A percentile compares a stretch with the other conserved stretches of the same genome.
These are phyloP conservation scores for Xanthoconium purpureum DNA, from an alignment of 768 basidiomycete species.

Conservation along the genomic window DNA sequence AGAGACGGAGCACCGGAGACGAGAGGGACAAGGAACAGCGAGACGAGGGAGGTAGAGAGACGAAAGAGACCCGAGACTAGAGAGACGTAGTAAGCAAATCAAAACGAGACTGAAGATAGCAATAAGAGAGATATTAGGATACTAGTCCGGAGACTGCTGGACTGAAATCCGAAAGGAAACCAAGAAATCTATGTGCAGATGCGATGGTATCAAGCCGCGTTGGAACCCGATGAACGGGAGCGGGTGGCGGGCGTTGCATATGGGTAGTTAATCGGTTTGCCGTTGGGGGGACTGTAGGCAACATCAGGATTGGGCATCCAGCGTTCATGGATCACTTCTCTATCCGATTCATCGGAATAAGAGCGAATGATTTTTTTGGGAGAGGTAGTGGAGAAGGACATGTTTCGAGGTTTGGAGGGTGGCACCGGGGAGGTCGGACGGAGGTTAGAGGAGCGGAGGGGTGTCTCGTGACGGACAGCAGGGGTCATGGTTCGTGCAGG, in stretches of 20 bases:
- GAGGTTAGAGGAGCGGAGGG: slow-evolving; percentile 28
- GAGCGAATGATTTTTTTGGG: slow-evolving; percentile 59
- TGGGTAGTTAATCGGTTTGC: slow-evolving; percentile 29
- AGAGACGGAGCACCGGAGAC: slow-evolving; percentile 9
- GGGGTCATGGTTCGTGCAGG: slow-evolving; percentile 31
- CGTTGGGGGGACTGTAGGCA: slow-evolving; percentile 36
- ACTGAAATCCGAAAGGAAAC: slow-evolving; percentile 25
- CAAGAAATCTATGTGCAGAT: slow-evolving; percentile 22
- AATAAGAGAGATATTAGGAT: slow-evolving; percentile 36
- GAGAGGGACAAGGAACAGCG: slow-evolving; percentile 12
- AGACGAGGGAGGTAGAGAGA: slow-evolving; percentile 7
- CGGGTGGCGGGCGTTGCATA: slow-evolving; percentile 24
- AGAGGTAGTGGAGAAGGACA: slow-evolving; percentile 45
- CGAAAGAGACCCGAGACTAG: slow-evolving; percentile 15
- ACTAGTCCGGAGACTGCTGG: slow-evolving; percentile 28
- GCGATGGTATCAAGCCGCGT: slow-evolving; percentile 32
- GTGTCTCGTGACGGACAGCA: slow-evolving; percentile 29
- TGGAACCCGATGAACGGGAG: slow-evolving; percentile 34
- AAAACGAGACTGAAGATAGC: slow-evolving; percentile 31
- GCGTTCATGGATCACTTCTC: slow-evolving; percentile 55
- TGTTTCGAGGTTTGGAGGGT: slow-evolving; percentile 45
- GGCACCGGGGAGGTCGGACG: slow-evolving; percentile 31
- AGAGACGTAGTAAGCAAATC: slow-evolving; percentile 17
- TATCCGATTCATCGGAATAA: slow-evolving; percentile 62
- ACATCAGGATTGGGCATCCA: slow-evolving; percentile 55